A percentile compares a stretch with the other conserved stretches of the same genome.
These are phyloP conservation scores for Cladosporium sp. DNA, from an alignment of 2,329 filamentous ascomycete species.

Conservation along the genomic window DNA sequence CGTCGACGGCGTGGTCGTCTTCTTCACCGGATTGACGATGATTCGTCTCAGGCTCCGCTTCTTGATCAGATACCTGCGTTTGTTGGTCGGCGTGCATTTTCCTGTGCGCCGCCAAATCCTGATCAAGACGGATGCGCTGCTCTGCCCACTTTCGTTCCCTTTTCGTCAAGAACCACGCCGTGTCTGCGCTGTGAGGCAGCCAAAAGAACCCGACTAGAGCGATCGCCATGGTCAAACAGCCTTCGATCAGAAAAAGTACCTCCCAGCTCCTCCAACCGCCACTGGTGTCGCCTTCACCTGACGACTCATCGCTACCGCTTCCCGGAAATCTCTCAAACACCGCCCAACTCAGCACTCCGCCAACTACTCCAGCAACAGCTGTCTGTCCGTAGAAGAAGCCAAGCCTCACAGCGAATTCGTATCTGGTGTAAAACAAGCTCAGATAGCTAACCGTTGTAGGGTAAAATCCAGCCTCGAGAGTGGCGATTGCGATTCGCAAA, in stretches of 20 bases:
- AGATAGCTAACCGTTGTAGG: constrained; percentile 54
- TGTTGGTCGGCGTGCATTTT: constrained; percentile 10
- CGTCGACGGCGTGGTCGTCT: constrained; percentile 17
- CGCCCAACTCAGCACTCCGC: constrained; percentile 47
- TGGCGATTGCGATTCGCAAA: constrained; percentile 41
- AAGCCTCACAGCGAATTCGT: constrained; percentile 49
- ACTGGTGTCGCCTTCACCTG: neutral
- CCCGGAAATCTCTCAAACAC: constrained; percentile 42
- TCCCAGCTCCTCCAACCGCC: constrained; percentile 44
- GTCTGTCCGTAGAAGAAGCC: constrained; percentile 53
- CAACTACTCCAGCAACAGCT: constrained; percentile 50
- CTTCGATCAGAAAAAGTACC: constrained; percentile 46
- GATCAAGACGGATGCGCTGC: constrained; percentile 35
- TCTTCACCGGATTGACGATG: constrained; percentile 12
- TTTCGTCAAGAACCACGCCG: constrained; percentile 46
- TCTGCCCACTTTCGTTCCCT: constrained; percentile 44
- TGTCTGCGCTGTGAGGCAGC: constrained; percentile 44
- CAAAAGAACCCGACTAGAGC: constrained; percentile 45
- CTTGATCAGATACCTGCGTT: neutral
- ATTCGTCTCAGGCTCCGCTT: neutral
- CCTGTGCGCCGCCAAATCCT: constrained; percentile 10
- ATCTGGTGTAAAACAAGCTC: constrained; percentile 53
- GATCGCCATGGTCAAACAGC: constrained; percentile 40
- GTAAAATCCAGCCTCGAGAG: constrained; percentile 52
- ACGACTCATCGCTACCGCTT: neutral